phyloP scores from a whole-genome alignment of 306 rosid species.

The Trifolium fragiferum region DNA sequence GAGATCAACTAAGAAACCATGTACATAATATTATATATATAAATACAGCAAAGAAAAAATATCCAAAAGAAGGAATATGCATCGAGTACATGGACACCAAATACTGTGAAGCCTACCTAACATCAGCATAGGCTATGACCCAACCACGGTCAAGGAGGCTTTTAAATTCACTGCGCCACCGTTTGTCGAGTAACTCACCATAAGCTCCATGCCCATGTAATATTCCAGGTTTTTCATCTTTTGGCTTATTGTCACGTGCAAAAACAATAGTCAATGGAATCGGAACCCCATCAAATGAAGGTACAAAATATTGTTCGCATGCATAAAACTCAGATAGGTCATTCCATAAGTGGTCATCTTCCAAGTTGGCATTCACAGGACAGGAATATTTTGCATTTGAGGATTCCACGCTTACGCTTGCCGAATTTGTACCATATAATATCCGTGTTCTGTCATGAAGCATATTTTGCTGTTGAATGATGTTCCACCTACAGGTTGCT shows the following conservation, averaged over 20 bases:
- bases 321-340: constrained; percentile 87
- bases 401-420: constrained; percentile 47
- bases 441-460: constrained; percentile 81
- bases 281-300: constrained; percentile 71
- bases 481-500: constrained; percentile 76
- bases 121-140: constrained; percentile 91
- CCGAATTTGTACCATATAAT: constrained; percentile 73
- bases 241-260: constrained; percentile 62
- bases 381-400: constrained; percentile 45
- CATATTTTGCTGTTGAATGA: constrained; percentile 92
- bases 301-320: constrained; percentile 70
- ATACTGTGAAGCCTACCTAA: constrained; percentile 64
- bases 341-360: constrained; percentile 77
- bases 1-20: constrained; percentile 34
- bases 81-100: constrained; percentile 15
- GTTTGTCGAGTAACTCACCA: constrained; percentile 87
- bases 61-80: constrained; percentile 8
- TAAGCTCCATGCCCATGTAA: constrained; percentile 93
- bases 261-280: constrained; percentile 83
- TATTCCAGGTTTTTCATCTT: constrained; percentile 73
- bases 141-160: constrained; percentile 97
- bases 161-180: constrained; percentile 86
- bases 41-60: constrained; percentile 19
- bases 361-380: constrained; percentile 47
- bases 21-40: constrained; percentile 17